phyloP scores from a whole-genome alignment of 441 rosid genomes.

The Adansonia grandidieri region DNA sequence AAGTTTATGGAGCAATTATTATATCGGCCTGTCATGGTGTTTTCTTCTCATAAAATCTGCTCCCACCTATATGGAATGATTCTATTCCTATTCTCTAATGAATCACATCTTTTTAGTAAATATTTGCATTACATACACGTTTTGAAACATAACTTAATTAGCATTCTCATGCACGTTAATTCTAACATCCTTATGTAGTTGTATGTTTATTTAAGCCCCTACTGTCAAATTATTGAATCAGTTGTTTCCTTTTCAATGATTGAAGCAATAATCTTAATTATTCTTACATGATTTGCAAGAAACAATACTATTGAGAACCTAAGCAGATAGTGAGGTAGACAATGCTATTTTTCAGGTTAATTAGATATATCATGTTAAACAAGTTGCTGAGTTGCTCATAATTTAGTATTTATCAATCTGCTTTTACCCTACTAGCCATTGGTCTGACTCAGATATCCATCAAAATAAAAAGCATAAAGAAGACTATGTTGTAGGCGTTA shows the following conservation, averaged over 20 bases:
- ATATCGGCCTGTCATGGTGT: background rate
- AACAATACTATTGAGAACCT: background rate
- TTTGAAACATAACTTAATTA: background rate
- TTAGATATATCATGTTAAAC: background rate
- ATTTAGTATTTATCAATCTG: background rate
- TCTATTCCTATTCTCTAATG: background rate
- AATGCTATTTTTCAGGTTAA: background rate
- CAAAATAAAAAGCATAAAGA: slow-evolving; percentile 6
- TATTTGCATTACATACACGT: background rate
- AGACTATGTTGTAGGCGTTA: slow-evolving; percentile 8
- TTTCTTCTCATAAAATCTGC: background rate
- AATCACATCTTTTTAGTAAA: background rate
- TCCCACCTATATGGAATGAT: background rate
- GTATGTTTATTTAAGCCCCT: background rate
- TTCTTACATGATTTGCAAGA: background rate
- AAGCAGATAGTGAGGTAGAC: slow-evolving; percentile 4
- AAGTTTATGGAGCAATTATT: background rate
- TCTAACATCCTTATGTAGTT: background rate
- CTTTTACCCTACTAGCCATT: slow-evolving; percentile 2
- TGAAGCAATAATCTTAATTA: background rate
- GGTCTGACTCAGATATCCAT: slow-evolving; percentile 33
- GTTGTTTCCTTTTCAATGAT: background rate
- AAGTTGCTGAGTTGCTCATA: slow-evolving; percentile 19
- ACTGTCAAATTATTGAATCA: background rate
- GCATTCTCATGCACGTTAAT: background rate